Evolutionary conservation across 305 asterid genomes (phyloP).

Genomic region (Ilex paraguariensis): DNA sequence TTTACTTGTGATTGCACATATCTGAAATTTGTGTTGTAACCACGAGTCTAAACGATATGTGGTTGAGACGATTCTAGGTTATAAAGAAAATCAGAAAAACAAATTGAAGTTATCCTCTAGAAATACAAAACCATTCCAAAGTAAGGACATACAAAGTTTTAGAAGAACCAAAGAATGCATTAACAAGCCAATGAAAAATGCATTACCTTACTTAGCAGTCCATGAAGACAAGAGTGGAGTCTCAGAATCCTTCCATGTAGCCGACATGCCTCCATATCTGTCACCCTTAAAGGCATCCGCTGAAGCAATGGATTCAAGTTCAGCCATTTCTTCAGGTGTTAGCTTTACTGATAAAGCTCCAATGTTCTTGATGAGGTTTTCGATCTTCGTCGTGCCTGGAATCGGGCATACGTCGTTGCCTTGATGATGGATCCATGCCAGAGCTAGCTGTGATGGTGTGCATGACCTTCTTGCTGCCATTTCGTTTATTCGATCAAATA

Average conservation of each 20-base stretch:
- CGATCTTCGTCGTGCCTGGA: conserved; percentile 41
- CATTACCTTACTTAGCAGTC: conserved; percentile 16
- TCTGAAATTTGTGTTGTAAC: too few species aligned
- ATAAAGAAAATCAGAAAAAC: too few species aligned
- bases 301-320: conserved; percentile 47
- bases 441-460: conserved; percentile 41
- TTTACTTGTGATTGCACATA: too few species aligned
- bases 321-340: conserved; percentile 43
- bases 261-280: conserved; percentile 23
- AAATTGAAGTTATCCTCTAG: too few species aligned
- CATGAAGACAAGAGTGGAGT: conserved; percentile 65
- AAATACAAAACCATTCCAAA: too few species aligned
- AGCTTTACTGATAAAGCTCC: conserved; percentile 49
- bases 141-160: too few species aligned
- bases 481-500: conserved; percentile 35
- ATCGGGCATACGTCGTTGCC: conserved; percentile 49
- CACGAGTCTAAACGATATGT: too few species aligned
- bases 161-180: too few species aligned
- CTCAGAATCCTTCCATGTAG: conserved; percentile 43
- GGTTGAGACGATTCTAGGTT: too few species aligned
- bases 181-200: too few species aligned
- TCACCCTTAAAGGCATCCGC: conserved; percentile 45
- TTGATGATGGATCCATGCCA: conserved; percentile 59
- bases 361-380: conserved; percentile 46
- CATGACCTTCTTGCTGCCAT: conserved; percentile 56